A percentile compares a stretch with the other conserved stretches of the same genome.
phyloP scores from a whole-genome alignment of 1,284 basidiomycete species.

The Dichomitus squalens region DNA sequence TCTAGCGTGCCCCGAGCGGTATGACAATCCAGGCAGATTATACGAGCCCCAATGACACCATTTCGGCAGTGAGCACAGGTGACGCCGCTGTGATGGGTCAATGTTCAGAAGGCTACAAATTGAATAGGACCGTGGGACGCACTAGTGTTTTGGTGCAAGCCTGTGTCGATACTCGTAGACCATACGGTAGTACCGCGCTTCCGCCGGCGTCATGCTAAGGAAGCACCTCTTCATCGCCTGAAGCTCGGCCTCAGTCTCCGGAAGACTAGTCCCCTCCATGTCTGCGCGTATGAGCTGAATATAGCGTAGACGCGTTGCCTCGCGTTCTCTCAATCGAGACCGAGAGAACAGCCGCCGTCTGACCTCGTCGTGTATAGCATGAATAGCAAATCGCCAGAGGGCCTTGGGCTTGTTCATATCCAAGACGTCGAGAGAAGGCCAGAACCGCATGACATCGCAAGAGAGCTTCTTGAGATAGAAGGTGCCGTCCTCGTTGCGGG shows the following conservation, averaged over 20 bases:
- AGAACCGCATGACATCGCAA: constrained; percentile 21
- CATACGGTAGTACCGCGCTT: constrained; percentile 15
- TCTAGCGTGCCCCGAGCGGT: constrained; percentile 22
- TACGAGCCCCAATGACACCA: constrained; percentile 24
- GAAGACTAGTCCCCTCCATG: not conserved
- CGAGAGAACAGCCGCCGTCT: constrained; percentile 4
- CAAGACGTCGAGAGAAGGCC: constrained; percentile 23
- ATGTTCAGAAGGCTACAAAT: not conserved
- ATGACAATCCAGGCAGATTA: constrained; percentile 31
- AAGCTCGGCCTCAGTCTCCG: not conserved
- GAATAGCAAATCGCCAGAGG: constrained; percentile 30
- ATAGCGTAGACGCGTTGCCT: constrained; percentile 9
- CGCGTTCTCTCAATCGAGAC: constrained; percentile 3
- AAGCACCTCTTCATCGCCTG: constrained; percentile 9
- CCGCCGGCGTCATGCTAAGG: constrained; percentile 12
- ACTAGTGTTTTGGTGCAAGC: constrained; percentile 26
- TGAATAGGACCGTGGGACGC: not conserved
- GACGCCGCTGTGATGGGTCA: constrained; percentile 18
- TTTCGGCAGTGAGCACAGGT: constrained; percentile 27
- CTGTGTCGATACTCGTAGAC: constrained; percentile 20
- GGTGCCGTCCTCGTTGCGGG: not conserved
- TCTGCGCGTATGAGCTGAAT: constrained; percentile 9
- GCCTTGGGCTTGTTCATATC: constrained; percentile 18
- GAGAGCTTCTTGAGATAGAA: constrained; percentile 18
- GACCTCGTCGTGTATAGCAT: constrained; percentile 14